phyloP scores from a whole-genome alignment of 225 moss, liverwort and hornwort genomes.

The Anthoceros angustus region DNA sequence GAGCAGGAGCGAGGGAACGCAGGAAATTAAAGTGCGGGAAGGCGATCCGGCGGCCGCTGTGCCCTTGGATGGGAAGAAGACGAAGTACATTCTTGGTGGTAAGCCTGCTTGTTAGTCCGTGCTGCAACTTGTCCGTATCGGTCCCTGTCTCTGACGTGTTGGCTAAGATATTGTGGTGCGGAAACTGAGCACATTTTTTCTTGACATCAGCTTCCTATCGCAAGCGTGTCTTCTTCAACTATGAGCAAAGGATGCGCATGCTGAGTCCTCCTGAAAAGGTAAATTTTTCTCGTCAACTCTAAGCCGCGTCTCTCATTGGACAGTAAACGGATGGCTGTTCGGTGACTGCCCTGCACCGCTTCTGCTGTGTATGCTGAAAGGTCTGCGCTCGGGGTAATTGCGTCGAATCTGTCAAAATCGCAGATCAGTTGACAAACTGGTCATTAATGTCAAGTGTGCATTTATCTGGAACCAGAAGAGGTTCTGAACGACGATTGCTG shows the following conservation, averaged over 20 bases:
- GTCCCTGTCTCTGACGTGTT: neutral
- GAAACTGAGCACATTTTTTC: neutral
- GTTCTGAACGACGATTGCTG: conserved; percentile 9
- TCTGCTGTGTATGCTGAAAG: neutral
- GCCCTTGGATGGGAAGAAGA: neutral
- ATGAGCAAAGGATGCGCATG: conserved; percentile 73
- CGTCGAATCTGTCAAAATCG: too few species aligned
- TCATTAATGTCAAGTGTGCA: neutral
- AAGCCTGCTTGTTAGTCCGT: neutral
- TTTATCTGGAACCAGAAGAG: neutral
- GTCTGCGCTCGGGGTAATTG: neutral
- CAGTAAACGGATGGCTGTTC: neutral
- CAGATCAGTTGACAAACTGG: too few species aligned
- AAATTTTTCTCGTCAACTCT: neutral
- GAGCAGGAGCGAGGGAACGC: neutral
- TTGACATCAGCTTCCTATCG: conserved; percentile 49
- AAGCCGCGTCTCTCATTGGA: neutral
- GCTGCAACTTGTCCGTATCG: neutral
- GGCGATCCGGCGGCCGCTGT: neutral
- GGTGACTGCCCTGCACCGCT: neutral
- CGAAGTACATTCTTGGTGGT: neutral
- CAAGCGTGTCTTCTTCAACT: conserved; percentile 81
- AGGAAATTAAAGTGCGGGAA: neutral
- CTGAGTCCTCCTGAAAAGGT: conserved; percentile 94
- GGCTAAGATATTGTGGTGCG: neutral